A percentile compares a stretch with the other conserved stretches of the same genome.
These are phyloP conservation scores for Halophytophthora polymorphica DNA, from an alignment of 352 stramenopile genomes.

Conservation along the genomic window DNA sequence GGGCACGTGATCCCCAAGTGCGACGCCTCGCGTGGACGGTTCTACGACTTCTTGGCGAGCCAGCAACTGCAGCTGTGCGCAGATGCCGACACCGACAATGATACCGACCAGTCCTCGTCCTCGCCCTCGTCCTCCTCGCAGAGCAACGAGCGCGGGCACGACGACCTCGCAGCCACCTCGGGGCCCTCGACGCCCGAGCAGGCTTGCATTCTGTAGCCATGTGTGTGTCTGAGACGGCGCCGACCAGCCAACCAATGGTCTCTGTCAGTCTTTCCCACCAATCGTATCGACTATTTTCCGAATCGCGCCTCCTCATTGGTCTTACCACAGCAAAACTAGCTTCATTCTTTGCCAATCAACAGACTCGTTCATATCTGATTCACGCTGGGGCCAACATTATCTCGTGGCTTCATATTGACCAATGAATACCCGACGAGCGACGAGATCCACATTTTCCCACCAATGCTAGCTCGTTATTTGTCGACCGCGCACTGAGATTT, in stretches of 20 bases:
- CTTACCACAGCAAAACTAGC: too few relatives aligned
- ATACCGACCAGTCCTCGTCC: neutral
- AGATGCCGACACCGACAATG: conserved; percentile 4
- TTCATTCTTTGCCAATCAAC: conserved; percentile 25
- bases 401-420: too few relatives aligned
- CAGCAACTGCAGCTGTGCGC: conserved; percentile 25
- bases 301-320: conserved; percentile 6
- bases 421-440: too few relatives aligned
- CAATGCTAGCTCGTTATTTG: too few relatives aligned
- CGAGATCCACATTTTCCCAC: too few relatives aligned
- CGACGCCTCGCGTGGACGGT: conserved; percentile 40
- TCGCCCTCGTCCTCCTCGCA: conserved; percentile 19
- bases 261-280: conserved; percentile 12
- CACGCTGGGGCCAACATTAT: too few relatives aligned
- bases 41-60: conserved; percentile 47
- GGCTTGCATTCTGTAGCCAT: conserved; percentile 21
- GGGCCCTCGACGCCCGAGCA: conserved; percentile 15
- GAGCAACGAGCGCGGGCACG: conserved; percentile 13
- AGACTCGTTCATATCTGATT: neutral
- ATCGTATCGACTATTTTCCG: conserved; percentile 2
- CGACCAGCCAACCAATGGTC: too few relatives aligned
- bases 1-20: conserved; percentile 82
- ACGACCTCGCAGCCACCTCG: conserved; percentile 17
- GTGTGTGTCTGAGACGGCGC: neutral
- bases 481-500: too few relatives aligned